Conservation (phyloP, 1,139 yeast genomes). For the Saccharomyces hybrid region DNA sequence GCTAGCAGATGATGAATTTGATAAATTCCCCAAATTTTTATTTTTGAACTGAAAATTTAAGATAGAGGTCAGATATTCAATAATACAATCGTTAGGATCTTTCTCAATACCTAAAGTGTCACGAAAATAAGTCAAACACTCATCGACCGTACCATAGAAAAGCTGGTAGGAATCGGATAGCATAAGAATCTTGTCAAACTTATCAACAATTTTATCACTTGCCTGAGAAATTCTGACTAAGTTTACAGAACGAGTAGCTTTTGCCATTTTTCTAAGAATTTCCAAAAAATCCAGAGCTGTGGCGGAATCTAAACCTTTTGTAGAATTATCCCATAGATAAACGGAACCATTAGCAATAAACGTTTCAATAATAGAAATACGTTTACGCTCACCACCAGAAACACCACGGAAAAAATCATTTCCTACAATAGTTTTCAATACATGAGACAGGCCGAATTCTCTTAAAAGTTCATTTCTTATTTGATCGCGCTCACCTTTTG, state of each 20-base stretch:
- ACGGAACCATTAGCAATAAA: constrained; percentile 41
- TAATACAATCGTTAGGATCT: constrained; percentile 46
- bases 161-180: constrained; percentile 40
- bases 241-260: constrained; percentile 38
- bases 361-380: constrained; percentile 44
- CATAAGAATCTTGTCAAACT: constrained; percentile 43
- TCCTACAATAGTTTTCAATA: constrained; percentile 38
- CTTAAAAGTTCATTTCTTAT: constrained; percentile 36
- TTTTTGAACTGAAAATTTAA: constrained; percentile 34
- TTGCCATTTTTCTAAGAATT: constrained; percentile 40
- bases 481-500: constrained; percentile 33
- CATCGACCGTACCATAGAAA: constrained; percentile 39
- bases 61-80: constrained; percentile 49
- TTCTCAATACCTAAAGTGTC: constrained; percentile 42
- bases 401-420: constrained; percentile 40
- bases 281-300: constrained; percentile 45
- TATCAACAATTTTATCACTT: constrained; percentile 42
- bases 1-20: not conserved
- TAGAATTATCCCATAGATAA: constrained; percentile 51
- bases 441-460: constrained; percentile 39
- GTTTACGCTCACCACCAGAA: constrained; percentile 42
- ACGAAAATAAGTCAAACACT: constrained; percentile 39
- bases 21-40: not conserved
- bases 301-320: constrained; percentile 46
- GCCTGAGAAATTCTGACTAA: constrained; percentile 48